A percentile compares a stretch with the other conserved stretches of the same genome.
These are phyloP conservation scores for Dothistroma pini DNA, from an alignment of 2,329 filamentous ascomycete species.

Conservation along the genomic window DNA sequence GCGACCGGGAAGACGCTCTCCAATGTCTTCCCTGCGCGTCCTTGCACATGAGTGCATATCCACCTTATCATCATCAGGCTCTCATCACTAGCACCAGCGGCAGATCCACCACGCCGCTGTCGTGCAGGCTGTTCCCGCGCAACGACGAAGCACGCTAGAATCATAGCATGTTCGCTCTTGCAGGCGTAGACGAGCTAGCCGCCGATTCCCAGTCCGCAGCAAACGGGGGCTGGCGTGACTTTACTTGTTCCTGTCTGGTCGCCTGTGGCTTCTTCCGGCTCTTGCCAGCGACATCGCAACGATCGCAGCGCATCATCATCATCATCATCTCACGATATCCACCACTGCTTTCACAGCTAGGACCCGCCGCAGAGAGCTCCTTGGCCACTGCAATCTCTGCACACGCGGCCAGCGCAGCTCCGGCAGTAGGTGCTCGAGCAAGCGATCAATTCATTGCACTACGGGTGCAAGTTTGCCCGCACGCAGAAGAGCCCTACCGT, in stretches of 20 bases:
- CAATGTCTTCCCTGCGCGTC: not conserved
- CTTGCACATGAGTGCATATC: not conserved
- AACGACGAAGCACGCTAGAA: constrained; percentile 5
- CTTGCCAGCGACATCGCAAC: not conserved
- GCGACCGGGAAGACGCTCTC: too few relatives aligned
- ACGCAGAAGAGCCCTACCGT: constrained; percentile 1
- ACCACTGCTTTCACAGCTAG: not conserved
- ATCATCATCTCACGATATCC: constrained; percentile 3
- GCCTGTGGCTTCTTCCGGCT: not conserved
- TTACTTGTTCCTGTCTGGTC: constrained; percentile 9
- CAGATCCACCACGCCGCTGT: constrained; percentile 3
- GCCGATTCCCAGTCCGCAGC: constrained; percentile 1
- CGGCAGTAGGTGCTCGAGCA: constrained; percentile 18
- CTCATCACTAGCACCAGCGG: not conserved
- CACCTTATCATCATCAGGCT: not conserved
- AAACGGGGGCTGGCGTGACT: not conserved
- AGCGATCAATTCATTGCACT: constrained; percentile 1
- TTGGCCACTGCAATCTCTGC: constrained; percentile 10
- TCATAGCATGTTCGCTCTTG: not conserved
- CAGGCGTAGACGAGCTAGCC: constrained; percentile 6
- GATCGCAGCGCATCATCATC: constrained; percentile 4
- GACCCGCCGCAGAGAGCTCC: constrained; percentile 13
- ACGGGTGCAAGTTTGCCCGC: constrained; percentile 9
- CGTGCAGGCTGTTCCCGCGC: constrained; percentile 1
- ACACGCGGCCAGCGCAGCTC: constrained; percentile 13